Conservation (phyloP, 2,329 filamentous ascomycete species). For the Fusarium anthophilum region DNA sequence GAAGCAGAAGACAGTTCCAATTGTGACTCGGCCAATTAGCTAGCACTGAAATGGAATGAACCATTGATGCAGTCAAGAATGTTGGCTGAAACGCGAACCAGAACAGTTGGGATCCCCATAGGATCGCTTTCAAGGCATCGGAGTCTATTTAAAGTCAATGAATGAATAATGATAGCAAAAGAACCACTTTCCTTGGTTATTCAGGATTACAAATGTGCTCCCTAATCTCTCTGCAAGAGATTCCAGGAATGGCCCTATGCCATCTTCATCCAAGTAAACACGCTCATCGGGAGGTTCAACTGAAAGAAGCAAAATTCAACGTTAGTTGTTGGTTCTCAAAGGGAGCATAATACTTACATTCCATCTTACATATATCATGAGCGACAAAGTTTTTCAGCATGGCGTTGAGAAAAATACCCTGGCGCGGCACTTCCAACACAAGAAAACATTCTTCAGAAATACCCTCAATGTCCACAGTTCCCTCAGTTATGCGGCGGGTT, state of each 20-base stretch:
- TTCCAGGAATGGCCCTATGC: too few relatives aligned
- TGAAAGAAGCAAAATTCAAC: too few relatives aligned
- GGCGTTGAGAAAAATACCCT: accelerated
- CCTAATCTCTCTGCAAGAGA: too few relatives aligned
- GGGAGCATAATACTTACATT: too few relatives aligned
- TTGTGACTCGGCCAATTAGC: background rate
- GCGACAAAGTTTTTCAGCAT: too few relatives aligned
- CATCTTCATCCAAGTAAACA: too few relatives aligned
- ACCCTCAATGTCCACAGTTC: accelerated
- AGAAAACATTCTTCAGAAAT: background rate
- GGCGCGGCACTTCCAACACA: background rate
- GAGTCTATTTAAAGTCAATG: accelerated
- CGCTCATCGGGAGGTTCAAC: too few relatives aligned
- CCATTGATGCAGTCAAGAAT: accelerated
- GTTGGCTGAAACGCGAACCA: background rate
- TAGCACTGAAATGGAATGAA: background rate
- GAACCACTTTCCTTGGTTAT: too few relatives aligned
- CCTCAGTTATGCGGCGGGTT: accelerated
- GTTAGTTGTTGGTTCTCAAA: too few relatives aligned
- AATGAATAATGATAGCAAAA: too few relatives aligned
- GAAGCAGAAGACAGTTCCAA: background rate
- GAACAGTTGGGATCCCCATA: accelerated
- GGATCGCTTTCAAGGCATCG: background rate
- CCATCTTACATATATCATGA: too few relatives aligned
- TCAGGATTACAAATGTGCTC: too few relatives aligned